Evolutionary conservation across 2,329 filamentous ascomycete genomes (phyloP).

Genomic region (Penicillium sp.): DNA sequence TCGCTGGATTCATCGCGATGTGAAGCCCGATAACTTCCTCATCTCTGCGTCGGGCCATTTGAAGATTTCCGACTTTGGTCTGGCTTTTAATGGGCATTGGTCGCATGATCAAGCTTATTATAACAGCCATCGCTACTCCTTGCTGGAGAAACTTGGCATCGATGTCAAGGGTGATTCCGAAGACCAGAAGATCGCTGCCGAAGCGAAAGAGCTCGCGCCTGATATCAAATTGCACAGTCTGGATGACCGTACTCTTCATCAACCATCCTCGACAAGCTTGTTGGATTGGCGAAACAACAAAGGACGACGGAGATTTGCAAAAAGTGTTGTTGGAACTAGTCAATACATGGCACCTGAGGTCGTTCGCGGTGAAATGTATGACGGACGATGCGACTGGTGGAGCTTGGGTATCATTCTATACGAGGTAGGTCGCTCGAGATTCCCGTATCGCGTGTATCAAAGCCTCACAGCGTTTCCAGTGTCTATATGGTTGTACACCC

Average conservation of each 20-base stretch:
- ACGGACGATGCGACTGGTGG: constrained; percentile 95
- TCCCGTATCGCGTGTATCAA: not conserved
- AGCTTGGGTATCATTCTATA: constrained; percentile 92
- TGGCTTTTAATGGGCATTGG: constrained; percentile 95
- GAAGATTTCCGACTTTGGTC: constrained; percentile 93
- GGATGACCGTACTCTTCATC: constrained; percentile 34
- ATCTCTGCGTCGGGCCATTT: constrained; percentile 84
- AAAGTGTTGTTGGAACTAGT: constrained; percentile 88
- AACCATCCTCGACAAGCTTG: constrained; percentile 49
- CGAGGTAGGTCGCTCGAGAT: constrained; percentile 52
- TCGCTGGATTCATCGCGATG: constrained; percentile 88
- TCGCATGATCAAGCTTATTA: constrained; percentile 85
- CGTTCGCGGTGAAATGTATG: constrained; percentile 75
- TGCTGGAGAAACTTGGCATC: constrained; percentile 75
- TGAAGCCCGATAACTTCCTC: constrained; percentile 97
- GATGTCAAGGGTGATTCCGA: constrained; percentile 69
- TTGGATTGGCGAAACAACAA: constrained; percentile 68
- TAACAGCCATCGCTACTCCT: constrained; percentile 73
- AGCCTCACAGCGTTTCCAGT: constrained; percentile 45
- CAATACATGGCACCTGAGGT: constrained; percentile 99
- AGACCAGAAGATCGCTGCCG: constrained; percentile 59
- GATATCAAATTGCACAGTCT: constrained; percentile 19
- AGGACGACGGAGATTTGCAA: constrained; percentile 69
- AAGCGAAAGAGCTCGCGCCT: constrained; percentile 17
- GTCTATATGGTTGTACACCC: constrained; percentile 85